Evolutionary conservation across 352 stramenopile species (phyloP).

Genomic region (Thalassiosira sp.): DNA sequence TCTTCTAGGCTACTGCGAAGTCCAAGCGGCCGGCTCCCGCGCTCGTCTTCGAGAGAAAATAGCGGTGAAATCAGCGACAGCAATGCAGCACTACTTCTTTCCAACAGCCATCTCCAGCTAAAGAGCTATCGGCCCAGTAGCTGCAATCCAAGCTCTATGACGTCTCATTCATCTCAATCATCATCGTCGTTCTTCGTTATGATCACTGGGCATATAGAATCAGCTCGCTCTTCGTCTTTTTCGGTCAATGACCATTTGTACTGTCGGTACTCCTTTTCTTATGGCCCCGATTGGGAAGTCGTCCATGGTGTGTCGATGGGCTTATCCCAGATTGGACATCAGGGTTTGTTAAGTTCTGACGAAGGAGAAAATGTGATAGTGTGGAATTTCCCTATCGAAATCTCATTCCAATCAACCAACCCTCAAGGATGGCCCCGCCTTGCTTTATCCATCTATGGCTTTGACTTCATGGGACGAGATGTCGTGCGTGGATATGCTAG

Average conservation of each 20-base stretch:
- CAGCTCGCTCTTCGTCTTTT: too few species aligned
- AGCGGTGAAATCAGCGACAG: constrained; percentile 1
- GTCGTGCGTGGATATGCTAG: constrained; percentile 91
- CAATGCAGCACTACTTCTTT: background rate
- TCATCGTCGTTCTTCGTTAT: too few species aligned
- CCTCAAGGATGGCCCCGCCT: constrained; percentile 92
- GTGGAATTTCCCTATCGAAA: constrained; percentile 94
- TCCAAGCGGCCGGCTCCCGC: constrained; percentile 13
- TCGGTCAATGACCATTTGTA: too few species aligned
- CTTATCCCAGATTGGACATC: constrained; percentile 88
- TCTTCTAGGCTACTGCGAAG: constrained; percentile 4
- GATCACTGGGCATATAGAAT: too few species aligned
- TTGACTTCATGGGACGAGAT: constrained; percentile 90
- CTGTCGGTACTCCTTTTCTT: constrained; percentile 90
- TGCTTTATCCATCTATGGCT: constrained; percentile 86
- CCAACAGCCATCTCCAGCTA: constrained; percentile 31
- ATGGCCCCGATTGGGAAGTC: constrained; percentile 91
- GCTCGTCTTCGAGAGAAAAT: constrained; percentile 18
- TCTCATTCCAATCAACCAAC: constrained; percentile 95
- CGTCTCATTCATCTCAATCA: too few species aligned
- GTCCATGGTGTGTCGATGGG: constrained; percentile 85
- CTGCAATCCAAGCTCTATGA: too few species aligned
- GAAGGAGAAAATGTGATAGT: constrained; percentile 76
- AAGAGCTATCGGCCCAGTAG: constrained; percentile 11
- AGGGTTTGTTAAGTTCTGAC: constrained; percentile 59